Conservation (phyloP, 192 early-diverging fungal species). For the Rhizoclosmatium globosum region DNA sequence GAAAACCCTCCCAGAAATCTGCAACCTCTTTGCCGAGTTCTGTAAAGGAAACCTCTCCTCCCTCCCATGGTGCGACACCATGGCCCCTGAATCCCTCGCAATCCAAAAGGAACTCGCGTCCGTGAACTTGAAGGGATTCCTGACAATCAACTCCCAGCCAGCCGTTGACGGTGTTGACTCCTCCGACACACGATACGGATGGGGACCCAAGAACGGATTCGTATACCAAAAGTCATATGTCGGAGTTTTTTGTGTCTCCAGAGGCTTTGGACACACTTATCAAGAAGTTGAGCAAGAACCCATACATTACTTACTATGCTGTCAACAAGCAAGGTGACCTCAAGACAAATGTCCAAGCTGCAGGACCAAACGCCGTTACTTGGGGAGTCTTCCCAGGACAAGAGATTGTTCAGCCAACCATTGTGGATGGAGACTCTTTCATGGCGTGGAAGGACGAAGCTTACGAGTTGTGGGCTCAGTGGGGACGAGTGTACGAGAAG, state of each 20-base stretch:
- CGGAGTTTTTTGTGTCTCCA: slow-evolving; percentile 92
- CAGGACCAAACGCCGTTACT: slow-evolving; percentile 94
- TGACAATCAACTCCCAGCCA: slow-evolving; percentile 97
- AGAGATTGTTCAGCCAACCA: slow-evolving; percentile 95
- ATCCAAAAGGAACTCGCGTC: slow-evolving; percentile 74
- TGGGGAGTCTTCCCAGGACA: slow-evolving; percentile 98
- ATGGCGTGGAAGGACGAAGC: slow-evolving; percentile 98
- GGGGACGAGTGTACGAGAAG: slow-evolving; percentile 75
- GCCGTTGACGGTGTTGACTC: slow-evolving; percentile 89
- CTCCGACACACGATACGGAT: slow-evolving; percentile 81
- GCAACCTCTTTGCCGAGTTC: slow-evolving; percentile 82
- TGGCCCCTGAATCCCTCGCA: slow-evolving; percentile 79
- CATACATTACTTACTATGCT: slow-evolving; percentile 85
- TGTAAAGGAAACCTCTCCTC: slow-evolving; percentile 78
- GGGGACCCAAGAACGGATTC: slow-evolving; percentile 96
- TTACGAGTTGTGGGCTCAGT: slow-evolving; percentile 90
- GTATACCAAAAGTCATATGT: slow-evolving; percentile 97
- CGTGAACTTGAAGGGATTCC: slow-evolving; percentile 85
- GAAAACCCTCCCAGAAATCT: slow-evolving; percentile 69
- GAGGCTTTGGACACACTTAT: slow-evolving; percentile 73
- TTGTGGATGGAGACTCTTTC: slow-evolving; percentile 88
- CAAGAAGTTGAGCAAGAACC: slow-evolving; percentile 69
- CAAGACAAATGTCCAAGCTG: slow-evolving; percentile 84
- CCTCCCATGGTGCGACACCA: slow-evolving; percentile 91
- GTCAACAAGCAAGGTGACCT: slow-evolving; percentile 91